Evolutionary conservation across 73 alveolate species (phyloP).

Genomic region (Vitrella brassicaformis): DNA sequence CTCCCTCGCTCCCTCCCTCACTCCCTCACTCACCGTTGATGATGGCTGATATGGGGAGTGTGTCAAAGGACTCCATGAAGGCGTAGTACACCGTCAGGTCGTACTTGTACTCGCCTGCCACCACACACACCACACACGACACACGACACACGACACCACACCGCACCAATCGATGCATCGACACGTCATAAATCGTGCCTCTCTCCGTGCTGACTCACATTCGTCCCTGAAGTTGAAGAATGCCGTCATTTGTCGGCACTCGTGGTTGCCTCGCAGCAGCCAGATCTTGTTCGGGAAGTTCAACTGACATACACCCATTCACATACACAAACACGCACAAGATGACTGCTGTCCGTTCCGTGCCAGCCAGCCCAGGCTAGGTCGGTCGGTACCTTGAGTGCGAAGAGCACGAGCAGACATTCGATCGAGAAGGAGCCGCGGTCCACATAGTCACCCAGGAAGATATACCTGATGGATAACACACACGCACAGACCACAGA

Average conservation of each 20-base stretch:
- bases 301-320: not conserved
- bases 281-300: slow-evolving; percentile 41
- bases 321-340: not conserved
- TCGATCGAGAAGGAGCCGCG: slow-evolving; percentile 66
- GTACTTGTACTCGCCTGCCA: slow-evolving; percentile 28
- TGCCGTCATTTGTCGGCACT: slow-evolving; percentile 53
- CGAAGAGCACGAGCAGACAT: slow-evolving; percentile 50
- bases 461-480: slow-evolving; percentile 65
- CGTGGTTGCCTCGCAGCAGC: slow-evolving; percentile 58
- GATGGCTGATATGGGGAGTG: slow-evolving; percentile 68
- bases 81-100: slow-evolving; percentile 48
- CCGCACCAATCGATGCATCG: not conserved
- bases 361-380: too few relatives aligned
- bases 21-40: slow-evolving; percentile 56
- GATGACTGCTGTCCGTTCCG: too few relatives aligned
- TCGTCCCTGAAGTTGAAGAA: slow-evolving; percentile 59
- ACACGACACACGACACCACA: not conserved
- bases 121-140: not conserved
- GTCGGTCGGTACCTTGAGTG: slow-evolving; percentile 59
- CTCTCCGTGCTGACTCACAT: not conserved
- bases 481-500: slow-evolving; percentile 8
- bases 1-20: too few relatives aligned
- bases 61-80: slow-evolving; percentile 61
- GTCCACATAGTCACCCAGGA: slow-evolving; percentile 85
- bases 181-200: too few relatives aligned